phyloP scores from a whole-genome alignment of 1,284 basidiomycete genomes.

The Gymnopus androsaceus region DNA sequence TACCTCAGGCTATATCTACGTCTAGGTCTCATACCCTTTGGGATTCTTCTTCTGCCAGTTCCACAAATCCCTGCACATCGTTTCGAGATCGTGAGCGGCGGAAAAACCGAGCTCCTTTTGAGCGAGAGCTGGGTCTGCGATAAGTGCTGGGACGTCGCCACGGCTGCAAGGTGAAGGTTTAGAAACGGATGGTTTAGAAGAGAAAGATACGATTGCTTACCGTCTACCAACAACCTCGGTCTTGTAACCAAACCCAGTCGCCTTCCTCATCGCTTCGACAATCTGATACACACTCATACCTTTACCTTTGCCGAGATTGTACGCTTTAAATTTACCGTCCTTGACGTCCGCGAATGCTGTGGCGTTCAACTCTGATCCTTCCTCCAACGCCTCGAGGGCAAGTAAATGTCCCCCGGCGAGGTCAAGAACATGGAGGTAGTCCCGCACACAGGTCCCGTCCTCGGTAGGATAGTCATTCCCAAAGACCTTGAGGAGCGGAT shows the following conservation, averaged over 20 bases:
- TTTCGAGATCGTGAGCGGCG: slow-evolving; percentile 78
- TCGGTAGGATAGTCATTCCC: slow-evolving; percentile 97
- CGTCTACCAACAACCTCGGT: slow-evolving; percentile 89
- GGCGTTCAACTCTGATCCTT: slow-evolving; percentile 51
- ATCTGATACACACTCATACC: slow-evolving; percentile 95
- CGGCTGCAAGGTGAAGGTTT: slow-evolving; percentile 47
- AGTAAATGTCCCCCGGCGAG: slow-evolving; percentile 92
- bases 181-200: not conserved
- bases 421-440: slow-evolving; percentile 98
- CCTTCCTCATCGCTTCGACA: slow-evolving; percentile 93
- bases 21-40: slow-evolving; percentile 66
- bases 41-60: slow-evolving; percentile 91
- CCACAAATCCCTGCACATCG: slow-evolving; percentile 93
- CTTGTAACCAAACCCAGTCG: slow-evolving; percentile 87
- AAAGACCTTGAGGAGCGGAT: slow-evolving; percentile 86
- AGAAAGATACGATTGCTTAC: slow-evolving; percentile 48
- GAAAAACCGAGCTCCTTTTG: slow-evolving; percentile 95
- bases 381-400: slow-evolving; percentile 80
- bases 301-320: slow-evolving; percentile 93
- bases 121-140: slow-evolving; percentile 90
- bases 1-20: too few relatives aligned
- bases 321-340: slow-evolving; percentile 81
- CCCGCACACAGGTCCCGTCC: slow-evolving; percentile 96
- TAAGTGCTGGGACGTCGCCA: slow-evolving; percentile 97
- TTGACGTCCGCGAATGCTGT: slow-evolving; percentile 50